A percentile compares a stretch with the other conserved stretches of the same genome.
phyloP scores from a whole-genome alignment of 495 filamentous ascomycete genomes.

The Oleoguttula mirabilis region DNA sequence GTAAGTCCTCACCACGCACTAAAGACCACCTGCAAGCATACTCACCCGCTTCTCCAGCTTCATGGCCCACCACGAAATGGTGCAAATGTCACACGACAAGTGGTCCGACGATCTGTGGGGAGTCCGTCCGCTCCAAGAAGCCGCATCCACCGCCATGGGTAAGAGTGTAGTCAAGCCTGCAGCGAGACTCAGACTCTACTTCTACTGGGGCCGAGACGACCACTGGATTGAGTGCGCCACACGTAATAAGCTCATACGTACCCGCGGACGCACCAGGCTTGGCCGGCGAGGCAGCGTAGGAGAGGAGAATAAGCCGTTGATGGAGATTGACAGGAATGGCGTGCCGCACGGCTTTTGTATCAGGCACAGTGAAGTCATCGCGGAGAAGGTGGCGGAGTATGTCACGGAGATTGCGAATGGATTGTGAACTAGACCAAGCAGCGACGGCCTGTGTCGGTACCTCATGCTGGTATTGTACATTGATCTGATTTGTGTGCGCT shows the following conservation, averaged over 20 bases:
- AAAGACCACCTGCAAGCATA: background rate
- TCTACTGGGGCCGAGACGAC: conserved; percentile 68
- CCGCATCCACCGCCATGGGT: background rate
- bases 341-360: conserved; percentile 78
- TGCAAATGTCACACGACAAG: conserved; percentile 49
- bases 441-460: too few species aligned
- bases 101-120: conserved; percentile 82
- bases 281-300: conserved; percentile 13
- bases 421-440: too few species aligned
- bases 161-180: background rate
- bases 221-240: conserved; percentile 72
- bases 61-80: conserved; percentile 66
- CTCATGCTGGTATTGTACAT: too few species aligned
- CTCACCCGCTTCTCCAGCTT: conserved; percentile 29
- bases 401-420: background rate
- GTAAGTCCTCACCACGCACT: conserved; percentile 29
- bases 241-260: conserved; percentile 49
- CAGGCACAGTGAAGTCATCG: conserved; percentile 33
- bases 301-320: conserved; percentile 42
- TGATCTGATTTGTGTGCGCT: too few species aligned
- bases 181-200: conserved; percentile 46
- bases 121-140: conserved; percentile 23
- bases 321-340: conserved; percentile 57
- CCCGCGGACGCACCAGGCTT: conserved; percentile 8
- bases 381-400: conserved; percentile 48